Base-by-base conservation (phyloP, 352 stramenopile species). In the Globisporangium yorkense region DNA sequence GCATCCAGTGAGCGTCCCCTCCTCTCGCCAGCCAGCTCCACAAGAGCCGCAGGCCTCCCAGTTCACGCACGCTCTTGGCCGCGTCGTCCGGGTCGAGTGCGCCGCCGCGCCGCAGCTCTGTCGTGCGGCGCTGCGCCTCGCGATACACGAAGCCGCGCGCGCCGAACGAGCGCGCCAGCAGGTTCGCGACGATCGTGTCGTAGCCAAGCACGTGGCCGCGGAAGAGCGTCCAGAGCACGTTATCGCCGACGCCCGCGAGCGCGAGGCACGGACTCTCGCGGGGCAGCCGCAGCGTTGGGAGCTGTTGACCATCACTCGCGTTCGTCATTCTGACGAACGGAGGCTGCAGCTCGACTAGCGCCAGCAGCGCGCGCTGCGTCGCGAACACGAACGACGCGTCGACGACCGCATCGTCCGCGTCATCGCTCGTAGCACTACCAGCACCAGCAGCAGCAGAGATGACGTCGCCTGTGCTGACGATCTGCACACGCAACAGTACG, bases 171-270 rank as follows among this genome's bases (percentile, higher is more conserved):
- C 74, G 74, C 40, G 94, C 61, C 40, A 98, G 61, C 64, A 95
- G 96, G 72, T 98, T 98, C 51, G 97, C 71, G 33, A 98, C 47
- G 24, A 98, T 93, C 7, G 89, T 98, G 65, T 98, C 89, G 40
- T 88, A 95, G 13, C 93, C 93, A 51, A 91, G 40, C 10, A 74
- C 53, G 51, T 64, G 50, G 40, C 85, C 67, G 3, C 83, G 61
- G 15, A 88, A 57, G 40, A 70, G 35, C 10, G 60, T 67, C 77
- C 78, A 89, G 5, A 86, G 55, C 9, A 61, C 56, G 21, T 75
- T 66, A 4, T 10, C 31, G 29, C 63, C 65, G 12, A 84, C 51
- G 66, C 75, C 77, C 31, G 58, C 48, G 6, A 87, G 57, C 27
- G 74, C 62, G 62, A 92, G 87, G 54, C 81, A 92, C 37, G 57